Conservation (phyloP, 2,329 filamentous ascomycete species). For the Pseudocercospora pini-densiflorae region DNA sequence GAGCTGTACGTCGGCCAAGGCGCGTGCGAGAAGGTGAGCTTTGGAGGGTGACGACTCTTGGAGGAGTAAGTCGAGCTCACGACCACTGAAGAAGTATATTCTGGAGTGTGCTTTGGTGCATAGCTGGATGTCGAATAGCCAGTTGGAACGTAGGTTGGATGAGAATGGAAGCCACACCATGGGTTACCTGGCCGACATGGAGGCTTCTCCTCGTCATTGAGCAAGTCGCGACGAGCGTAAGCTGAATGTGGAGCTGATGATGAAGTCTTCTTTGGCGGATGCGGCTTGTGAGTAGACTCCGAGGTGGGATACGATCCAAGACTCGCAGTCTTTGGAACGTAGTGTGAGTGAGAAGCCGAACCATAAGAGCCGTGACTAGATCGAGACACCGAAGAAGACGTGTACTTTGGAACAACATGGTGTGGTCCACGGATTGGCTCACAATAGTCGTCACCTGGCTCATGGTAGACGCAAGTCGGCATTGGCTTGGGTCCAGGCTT, state of each 20-base stretch:
- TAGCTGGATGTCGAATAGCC: background rate
- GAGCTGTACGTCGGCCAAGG: no score
- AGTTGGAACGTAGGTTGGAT: background rate
- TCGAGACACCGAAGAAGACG: background rate
- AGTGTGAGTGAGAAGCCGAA: background rate
- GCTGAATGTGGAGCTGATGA: background rate
- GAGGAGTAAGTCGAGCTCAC: no score
- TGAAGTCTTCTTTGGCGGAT: background rate
- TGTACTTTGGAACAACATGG: background rate
- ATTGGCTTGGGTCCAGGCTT: background rate
- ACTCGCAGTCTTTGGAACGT: no score
- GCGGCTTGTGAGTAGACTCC: background rate
- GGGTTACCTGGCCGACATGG: background rate
- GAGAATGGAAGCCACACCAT: background rate
- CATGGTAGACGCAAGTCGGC: background rate
- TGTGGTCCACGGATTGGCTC: background rate
- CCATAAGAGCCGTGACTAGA: background rate
- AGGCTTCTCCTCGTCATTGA: background rate
- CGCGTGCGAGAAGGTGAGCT: no score
- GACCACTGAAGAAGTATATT: no score
- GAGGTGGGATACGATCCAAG: no score
- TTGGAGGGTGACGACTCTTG: no score
- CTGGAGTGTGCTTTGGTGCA: background rate
- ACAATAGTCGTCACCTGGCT: background rate
- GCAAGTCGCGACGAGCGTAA: background rate